Base-by-base conservation (phyloP, 495 filamentous ascomycete genomes). In the Bryoglossum gracile region DNA sequence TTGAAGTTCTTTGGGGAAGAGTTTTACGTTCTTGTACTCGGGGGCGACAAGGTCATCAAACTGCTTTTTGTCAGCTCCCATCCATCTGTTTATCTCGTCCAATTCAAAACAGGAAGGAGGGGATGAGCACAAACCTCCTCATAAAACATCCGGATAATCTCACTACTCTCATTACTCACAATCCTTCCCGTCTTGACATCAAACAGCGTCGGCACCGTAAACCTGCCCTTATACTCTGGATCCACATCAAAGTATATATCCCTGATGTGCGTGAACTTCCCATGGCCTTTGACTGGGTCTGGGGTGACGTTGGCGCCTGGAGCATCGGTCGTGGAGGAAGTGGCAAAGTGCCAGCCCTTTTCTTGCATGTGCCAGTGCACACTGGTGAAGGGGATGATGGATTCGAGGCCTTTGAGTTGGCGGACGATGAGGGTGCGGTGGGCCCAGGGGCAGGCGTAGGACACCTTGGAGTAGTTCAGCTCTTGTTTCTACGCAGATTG, bases 151-250 rank as follows among this genome's bases (percentile, higher is more conserved):
- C 84, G 65, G 47, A 92, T 80, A 54, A 94, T 87, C 71, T 94
- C 88, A 50, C 76, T 78, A 56, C 82, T 87, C 72, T 94, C 88
- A 53, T 94, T 94, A 64, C 76, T 89, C 48, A 91, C 87, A 50
- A 91, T 85, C 19, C 74, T 80, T 50, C 80, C 71, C 38, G 65
- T 65, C 66, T 84, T 80, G 59, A 73, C 86, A 63, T 94, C 87
- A 70, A 81, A 92, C 19, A 94, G 69, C 22, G 78, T 74, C 2
- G 88, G 88, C 5, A 94, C 86, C 0, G 87, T 92, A 62, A 82
- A 92, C 19, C 86, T 70, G 2, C 84, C 86, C 35, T 73, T 66
- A 58, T 91, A 94, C 25, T 75, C 65, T 0, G 79, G 74, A 56
- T 89, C 73, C 5, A 79, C 78, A 22, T 74, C 67, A 54, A 83